phyloP scores from a whole-genome alignment of 768 basidiomycete species.

The Amanita jacksonii region DNA sequence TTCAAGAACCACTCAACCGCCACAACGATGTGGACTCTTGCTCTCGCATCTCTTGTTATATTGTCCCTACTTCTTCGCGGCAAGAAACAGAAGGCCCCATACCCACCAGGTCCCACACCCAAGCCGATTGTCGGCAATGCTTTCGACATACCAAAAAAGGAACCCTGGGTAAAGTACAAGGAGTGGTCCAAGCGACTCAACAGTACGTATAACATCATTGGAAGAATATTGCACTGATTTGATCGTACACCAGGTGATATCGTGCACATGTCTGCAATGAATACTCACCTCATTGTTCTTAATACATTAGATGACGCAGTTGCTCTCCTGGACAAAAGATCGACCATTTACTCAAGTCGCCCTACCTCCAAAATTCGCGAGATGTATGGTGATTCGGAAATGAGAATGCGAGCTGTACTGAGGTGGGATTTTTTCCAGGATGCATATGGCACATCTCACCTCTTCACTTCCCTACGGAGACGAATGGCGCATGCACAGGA shows the following conservation, averaged over 20 bases:
- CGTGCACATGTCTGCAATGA: background rate
- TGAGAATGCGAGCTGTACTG: too few species aligned
- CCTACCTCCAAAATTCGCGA: background rate
- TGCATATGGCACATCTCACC: background rate
- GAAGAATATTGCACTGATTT: too few species aligned
- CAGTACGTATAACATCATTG: background rate
- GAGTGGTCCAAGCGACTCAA: background rate
- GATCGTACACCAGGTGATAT: too few species aligned
- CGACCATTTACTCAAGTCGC: background rate
- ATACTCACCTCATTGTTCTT: background rate
- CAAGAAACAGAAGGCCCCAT: too few species aligned
- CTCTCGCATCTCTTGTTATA: too few species aligned
- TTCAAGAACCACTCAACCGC: too few species aligned
- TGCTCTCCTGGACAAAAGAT: background rate
- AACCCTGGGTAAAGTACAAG: background rate
- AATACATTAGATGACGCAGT: background rate
- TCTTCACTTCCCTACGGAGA: background rate
- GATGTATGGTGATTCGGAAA: background rate
- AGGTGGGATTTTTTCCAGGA: too few species aligned
- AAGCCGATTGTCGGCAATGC: background rate
- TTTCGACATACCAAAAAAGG: background rate
- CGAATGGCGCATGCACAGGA: background rate
- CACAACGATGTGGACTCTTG: too few species aligned
- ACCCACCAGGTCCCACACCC: background rate
- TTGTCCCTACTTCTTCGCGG: too few species aligned